Conservation (phyloP, 345 rosid species). For the Rubroshorea leprosula region DNA sequence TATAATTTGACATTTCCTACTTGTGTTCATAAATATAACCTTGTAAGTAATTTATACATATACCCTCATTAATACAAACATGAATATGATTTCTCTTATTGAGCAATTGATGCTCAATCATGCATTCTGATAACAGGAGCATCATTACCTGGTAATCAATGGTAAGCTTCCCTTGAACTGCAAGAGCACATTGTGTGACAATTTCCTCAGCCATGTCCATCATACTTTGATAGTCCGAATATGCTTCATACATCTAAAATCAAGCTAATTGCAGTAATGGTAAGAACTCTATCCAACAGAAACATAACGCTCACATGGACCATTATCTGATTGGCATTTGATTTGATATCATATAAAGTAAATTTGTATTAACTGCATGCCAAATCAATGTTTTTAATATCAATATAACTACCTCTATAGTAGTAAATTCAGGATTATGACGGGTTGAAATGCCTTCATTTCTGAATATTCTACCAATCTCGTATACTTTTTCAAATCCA, state of each 20-base stretch:
- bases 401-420: slow-evolving; percentile 72
- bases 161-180: slow-evolving; percentile 66
- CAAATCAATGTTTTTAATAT: slow-evolving; percentile 6
- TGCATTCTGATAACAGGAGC: not conserved
- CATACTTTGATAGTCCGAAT: slow-evolving; percentile 82
- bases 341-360: slow-evolving; percentile 9
- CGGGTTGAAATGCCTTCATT: slow-evolving; percentile 97
- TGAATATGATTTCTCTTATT: not conserved
- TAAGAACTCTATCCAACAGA: not conserved
- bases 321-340: not conserved
- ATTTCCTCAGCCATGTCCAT: slow-evolving; percentile 84
- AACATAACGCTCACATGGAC: not conserved
- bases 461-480: slow-evolving; percentile 93
- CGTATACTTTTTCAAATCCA: slow-evolving; percentile 97
- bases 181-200: slow-evolving; percentile 71
- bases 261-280: slow-evolving; percentile 16
- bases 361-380: slow-evolving; percentile 10
- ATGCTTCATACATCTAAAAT: slow-evolving; percentile 84
- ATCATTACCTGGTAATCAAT: slow-evolving; percentile 72
- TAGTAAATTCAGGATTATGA: slow-evolving; percentile 97
- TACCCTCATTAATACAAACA: not conserved
- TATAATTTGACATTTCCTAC: no score
- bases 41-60: no score
- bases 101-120: not conserved
- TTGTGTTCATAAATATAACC: no score